Evolutionary conservation across 2,329 filamentous ascomycete species (phyloP).

Genomic region (Colletotrichum sp.): DNA sequence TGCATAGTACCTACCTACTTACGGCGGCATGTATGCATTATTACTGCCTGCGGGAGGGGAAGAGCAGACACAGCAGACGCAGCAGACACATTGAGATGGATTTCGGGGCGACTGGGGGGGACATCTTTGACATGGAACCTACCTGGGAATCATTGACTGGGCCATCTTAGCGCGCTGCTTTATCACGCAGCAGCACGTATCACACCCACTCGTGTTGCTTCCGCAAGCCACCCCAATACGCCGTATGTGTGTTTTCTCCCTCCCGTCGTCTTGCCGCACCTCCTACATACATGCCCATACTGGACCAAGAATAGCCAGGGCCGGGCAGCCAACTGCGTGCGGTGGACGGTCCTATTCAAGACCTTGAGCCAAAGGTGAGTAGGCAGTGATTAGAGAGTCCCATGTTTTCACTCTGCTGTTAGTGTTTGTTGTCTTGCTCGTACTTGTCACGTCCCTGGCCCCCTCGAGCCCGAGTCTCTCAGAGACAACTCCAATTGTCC

Average conservation of each 20-base stretch:
- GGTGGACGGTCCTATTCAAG: not conserved
- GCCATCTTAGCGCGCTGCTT: not conserved
- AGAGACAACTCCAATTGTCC: not conserved
- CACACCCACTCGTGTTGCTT: not conserved
- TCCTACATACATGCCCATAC: not conserved
- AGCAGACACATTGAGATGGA: not conserved
- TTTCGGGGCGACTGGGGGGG: not conserved
- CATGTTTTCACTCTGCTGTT: not conserved
- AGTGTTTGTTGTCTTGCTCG: not conserved
- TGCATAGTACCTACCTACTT: not conserved
- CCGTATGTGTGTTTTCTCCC: constrained; percentile 7
- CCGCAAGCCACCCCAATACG: constrained; percentile 2
- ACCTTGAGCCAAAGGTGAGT: not conserved
- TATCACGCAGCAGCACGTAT: not conserved
- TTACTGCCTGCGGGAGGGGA: not conserved
- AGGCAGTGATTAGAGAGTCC: not conserved
- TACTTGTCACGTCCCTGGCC: not conserved
- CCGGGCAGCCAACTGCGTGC: not conserved
- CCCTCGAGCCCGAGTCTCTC: not conserved
- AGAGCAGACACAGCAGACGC: not conserved
- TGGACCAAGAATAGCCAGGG: not conserved
- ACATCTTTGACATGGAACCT: not conserved
- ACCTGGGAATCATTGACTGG: not conserved
- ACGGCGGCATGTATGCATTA: not conserved
- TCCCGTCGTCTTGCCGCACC: constrained; percentile 9